Evolutionary conservation across 768 basidiomycete genomes (phyloP).

Genomic region (Boletus rubroflammeus): DNA sequence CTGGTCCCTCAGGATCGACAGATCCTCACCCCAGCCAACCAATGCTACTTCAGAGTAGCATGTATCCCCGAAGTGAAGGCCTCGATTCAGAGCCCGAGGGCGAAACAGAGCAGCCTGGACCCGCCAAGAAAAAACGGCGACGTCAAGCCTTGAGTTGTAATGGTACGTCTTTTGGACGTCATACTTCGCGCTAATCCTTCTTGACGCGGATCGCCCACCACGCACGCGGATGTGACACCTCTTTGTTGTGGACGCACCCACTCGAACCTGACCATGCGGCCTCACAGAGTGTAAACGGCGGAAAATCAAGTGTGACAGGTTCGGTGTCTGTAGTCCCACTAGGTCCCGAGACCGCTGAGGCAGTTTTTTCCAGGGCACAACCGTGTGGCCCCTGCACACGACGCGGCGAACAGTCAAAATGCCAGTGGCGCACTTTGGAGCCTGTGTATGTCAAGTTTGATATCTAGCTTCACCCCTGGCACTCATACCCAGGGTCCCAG

Average conservation of each 20-base stretch:
- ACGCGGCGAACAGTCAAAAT: slow-evolving; percentile 75
- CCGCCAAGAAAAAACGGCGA: slow-evolving; percentile 79
- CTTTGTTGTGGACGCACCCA: not conserved
- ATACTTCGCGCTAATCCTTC: slow-evolving; percentile 18
- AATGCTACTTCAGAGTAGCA: slow-evolving; percentile 20
- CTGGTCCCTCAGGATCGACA: slow-evolving; percentile 25
- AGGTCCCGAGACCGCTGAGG: slow-evolving; percentile 6
- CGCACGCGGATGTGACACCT: not conserved
- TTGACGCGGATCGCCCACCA: slow-evolving; percentile 12
- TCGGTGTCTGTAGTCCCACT: slow-evolving; percentile 21
- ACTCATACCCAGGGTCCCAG: slow-evolving; percentile 33
- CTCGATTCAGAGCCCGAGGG: slow-evolving; percentile 59
- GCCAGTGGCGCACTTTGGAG: slow-evolving; percentile 81
- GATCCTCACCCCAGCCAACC: slow-evolving; percentile 23
- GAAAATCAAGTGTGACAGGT: slow-evolving; percentile 89
- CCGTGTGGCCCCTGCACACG: slow-evolving; percentile 80
- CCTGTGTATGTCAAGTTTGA: slow-evolving; percentile 55
- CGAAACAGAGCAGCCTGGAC: slow-evolving; percentile 46
- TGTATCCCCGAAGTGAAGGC: slow-evolving; percentile 34
- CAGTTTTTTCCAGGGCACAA: slow-evolving; percentile 52
- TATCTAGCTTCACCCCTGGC: not conserved
- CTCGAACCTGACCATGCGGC: slow-evolving; percentile 8
- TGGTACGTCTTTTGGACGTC: slow-evolving; percentile 44
- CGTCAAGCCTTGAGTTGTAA: slow-evolving; percentile 84
- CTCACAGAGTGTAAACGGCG: slow-evolving; percentile 74